Base-by-base conservation (phyloP, 371 early-diverging fungal species). In the Haplosporangium sp. region DNA sequence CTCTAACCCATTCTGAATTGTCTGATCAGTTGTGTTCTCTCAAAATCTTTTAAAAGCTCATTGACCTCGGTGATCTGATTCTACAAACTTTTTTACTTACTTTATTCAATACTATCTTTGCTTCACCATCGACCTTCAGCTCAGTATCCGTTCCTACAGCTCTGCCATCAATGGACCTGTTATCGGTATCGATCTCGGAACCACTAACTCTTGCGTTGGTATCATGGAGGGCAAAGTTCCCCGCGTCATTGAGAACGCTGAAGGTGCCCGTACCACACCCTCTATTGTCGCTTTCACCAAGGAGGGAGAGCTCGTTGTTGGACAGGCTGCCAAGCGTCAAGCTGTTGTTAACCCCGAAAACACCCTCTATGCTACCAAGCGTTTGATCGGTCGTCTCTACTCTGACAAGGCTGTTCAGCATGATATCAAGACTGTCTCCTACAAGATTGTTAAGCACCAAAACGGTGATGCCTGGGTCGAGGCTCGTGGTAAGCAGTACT, bases 111-210 rank as follows among this genome's bases (percentile, higher is more conserved):
- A 9, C 9, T 38, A 27, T 59, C 34, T 48, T 50, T 48, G 35
- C 50, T n/a, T 63, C 37, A 9, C 15, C 34, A 13, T 62, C 40
- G 11, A 15, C 63, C 40, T 42, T 27, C 65, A 79, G 81, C 9
- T 74, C 42, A 72, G 69, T 64, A 47, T 69, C 47, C 78, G 78
- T 58, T 19, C 81, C 8, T 81, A 85, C 72, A 93, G 92, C 86
- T 86, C 87, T 83, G 94, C 92, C 85, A 92, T 95, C 58, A 92
- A 92, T 63, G 98, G 98, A 55, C 90, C 91, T 67, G 97, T 97
- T 61, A 96, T 99, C 76, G 99, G 99, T 85, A 98, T 99, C 76
- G 99, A 99, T 90, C 90, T 99, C 75, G 99, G 99, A 73, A 99
- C 99, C 61, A 99, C 99, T 76, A 99, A 99, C 92, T 98, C 99